These are phyloP conservation scores for Tillandsia fasciculata DNA, from an alignment of 176 grass and related monocot genomes.

Conservation along the genomic window DNA sequence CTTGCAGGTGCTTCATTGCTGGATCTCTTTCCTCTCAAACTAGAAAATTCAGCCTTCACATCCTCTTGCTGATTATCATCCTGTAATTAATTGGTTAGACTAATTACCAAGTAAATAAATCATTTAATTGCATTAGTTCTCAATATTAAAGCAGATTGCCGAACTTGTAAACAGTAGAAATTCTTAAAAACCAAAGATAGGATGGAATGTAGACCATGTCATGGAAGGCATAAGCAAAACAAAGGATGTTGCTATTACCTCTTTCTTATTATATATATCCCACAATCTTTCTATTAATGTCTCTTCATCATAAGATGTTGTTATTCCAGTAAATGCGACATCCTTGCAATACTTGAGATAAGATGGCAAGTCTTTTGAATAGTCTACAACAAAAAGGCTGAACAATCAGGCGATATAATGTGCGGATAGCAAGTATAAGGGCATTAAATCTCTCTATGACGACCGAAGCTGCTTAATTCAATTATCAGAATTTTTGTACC, in stretches of 20 bases:
- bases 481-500: too few species aligned
- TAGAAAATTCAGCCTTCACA: slow-evolving; percentile 11
- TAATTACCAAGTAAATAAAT: background rate
- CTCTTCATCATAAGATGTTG: slow-evolving; percentile 40
- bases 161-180: background rate
- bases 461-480: too few species aligned
- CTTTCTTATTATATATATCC: slow-evolving; percentile 49
- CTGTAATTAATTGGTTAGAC: slow-evolving; percentile 28
- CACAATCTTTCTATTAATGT: slow-evolving; percentile 47
- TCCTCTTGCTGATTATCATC: slow-evolving; percentile 31
- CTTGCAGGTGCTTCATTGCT: slow-evolving; percentile 21
- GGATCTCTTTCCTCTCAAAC: slow-evolving; percentile 18
- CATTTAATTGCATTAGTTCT: background rate
- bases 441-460: too few species aligned
- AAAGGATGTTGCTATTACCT: slow-evolving; percentile 32
- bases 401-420: background rate
- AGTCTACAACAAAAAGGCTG: slow-evolving; percentile 30
- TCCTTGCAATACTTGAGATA: slow-evolving; percentile 85
- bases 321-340: slow-evolving; percentile 55
- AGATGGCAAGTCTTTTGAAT: slow-evolving; percentile 52
- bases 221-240: background rate
- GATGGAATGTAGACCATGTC: background rate
- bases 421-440: too few species aligned
- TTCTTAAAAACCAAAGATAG: background rate
- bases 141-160: background rate